Evolutionary conservation across 306 rosid genomes (phyloP).

Genomic region (Morella rubra): DNA sequence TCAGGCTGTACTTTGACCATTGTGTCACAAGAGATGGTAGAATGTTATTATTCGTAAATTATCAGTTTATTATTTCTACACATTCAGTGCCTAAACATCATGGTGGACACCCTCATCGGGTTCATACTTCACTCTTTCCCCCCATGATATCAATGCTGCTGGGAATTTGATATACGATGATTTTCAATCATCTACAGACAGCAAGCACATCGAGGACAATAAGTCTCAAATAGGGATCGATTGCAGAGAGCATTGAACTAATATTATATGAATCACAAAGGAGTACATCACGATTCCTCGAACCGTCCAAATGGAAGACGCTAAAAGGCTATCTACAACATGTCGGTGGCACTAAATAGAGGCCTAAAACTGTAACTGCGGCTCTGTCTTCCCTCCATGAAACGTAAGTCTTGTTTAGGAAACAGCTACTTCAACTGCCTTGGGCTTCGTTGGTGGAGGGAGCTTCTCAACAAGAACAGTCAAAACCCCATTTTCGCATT

Average conservation of each 20-base stretch:
- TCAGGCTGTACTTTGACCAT: too few relatives aligned
- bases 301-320: background rate
- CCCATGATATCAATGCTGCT: too few relatives aligned
- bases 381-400: background rate
- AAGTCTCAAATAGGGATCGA: background rate
- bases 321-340: background rate
- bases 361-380: background rate
- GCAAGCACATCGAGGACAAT: background rate
- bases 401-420: slow-evolving; percentile 22
- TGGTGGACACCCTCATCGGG: too few relatives aligned
- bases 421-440: slow-evolving; percentile 47
- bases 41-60: background rate
- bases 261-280: background rate
- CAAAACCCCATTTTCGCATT: slow-evolving; percentile 62
- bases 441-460: slow-evolving; percentile 60
- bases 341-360: background rate
- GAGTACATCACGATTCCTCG: background rate
- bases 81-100: too few relatives aligned
- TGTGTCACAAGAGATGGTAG: background rate
- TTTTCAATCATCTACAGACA: too few relatives aligned
- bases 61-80: background rate
- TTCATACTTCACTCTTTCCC: too few relatives aligned
- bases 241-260: background rate
- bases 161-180: too few relatives aligned
- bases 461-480: slow-evolving; percentile 61